Conservation (phyloP, 2,329 filamentous ascomycete genomes). For the Microcyclosporella mali region DNA sequence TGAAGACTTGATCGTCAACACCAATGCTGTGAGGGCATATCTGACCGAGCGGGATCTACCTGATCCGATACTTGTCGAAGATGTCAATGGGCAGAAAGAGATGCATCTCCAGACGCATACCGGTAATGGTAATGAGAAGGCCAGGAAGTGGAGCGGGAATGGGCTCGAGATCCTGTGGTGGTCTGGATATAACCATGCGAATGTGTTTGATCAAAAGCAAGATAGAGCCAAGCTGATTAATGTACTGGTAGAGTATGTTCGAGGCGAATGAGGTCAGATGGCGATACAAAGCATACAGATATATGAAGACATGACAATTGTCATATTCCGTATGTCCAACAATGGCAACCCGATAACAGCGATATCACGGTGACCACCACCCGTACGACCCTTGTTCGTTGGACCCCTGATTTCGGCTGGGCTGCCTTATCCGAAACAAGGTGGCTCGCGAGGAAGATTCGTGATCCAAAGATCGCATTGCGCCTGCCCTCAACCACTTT, state of each 20-base stretch:
- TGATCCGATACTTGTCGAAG: constrained; percentile 20
- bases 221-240: constrained; percentile 22
- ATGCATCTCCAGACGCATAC: constrained; percentile 28
- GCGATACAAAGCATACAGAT: neutral
- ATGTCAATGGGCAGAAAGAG: constrained; percentile 14
- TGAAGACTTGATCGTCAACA: constrained; percentile 60
- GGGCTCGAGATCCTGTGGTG: constrained; percentile 57
- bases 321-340: no score
- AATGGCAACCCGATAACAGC: no score
- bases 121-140: constrained; percentile 27
- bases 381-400: no score
- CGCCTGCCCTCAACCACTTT: no score
- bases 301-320: neutral
- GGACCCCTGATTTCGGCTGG: no score
- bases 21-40: constrained; percentile 53
- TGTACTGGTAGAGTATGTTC: constrained; percentile 24
- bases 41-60: constrained; percentile 37
- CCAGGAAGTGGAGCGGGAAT: constrained; percentile 29
- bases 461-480: no score
- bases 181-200: constrained; percentile 57
- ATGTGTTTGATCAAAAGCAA: constrained; percentile 46
- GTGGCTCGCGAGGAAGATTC: no score
- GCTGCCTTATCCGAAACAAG: no score
- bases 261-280: neutral
- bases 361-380: no score